These are phyloP conservation scores for Pyrus hybrid DNA, from an alignment of 331 rosid species.

Conservation along the genomic window DNA sequence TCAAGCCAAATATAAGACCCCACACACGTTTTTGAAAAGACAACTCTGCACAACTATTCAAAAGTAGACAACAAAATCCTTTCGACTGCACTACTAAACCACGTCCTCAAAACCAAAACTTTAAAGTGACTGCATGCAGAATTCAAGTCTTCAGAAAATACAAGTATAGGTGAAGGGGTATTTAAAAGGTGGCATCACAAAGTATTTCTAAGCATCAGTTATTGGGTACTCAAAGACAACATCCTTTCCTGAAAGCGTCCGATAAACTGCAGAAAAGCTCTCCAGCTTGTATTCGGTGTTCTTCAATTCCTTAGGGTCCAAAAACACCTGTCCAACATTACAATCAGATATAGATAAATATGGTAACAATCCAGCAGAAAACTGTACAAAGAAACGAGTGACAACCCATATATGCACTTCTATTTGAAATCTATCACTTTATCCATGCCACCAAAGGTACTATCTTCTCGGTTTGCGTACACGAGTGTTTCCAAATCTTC, in stretches of 20 bases:
- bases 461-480: too few relatives aligned
- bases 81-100: not conserved
- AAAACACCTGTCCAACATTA: constrained; percentile 26
- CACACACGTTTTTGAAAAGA: too few relatives aligned
- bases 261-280: constrained; percentile 45
- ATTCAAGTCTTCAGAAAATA: not conserved
- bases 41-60: not conserved
- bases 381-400: not conserved
- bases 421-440: not conserved
- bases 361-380: not conserved
- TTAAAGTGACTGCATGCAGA: not conserved
- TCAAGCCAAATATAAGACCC: not conserved
- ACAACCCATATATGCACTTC: not conserved
- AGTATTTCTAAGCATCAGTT: constrained; percentile 31
- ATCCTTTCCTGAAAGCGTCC: constrained; percentile 53
- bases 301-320: constrained; percentile 62
- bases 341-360: too few relatives aligned
- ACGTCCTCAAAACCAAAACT: not conserved
- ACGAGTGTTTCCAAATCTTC: too few relatives aligned
- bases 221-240: constrained; percentile 50
- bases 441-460: too few relatives aligned
- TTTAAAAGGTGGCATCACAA: not conserved
- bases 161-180: not conserved
- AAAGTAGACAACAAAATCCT: not conserved
- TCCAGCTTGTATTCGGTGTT: constrained; percentile 64